phyloP scores from a whole-genome alignment of 2,329 filamentous ascomycete genomes.

The Penicillium carneum region DNA sequence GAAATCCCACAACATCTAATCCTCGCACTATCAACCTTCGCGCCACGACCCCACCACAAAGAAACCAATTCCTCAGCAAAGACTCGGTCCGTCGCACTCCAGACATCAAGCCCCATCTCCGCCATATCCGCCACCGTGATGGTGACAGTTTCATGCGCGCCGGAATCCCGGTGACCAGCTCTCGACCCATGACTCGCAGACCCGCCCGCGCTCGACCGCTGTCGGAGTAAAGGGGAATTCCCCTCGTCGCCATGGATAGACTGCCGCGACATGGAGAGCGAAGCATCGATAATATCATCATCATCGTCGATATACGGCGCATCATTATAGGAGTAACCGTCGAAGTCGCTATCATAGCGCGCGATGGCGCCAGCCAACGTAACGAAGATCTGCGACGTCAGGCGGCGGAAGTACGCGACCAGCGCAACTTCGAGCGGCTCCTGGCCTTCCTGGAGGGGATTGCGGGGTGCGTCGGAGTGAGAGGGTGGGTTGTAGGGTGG shows the following conservation, averaged over 20 bases:
- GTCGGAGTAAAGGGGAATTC: constrained; percentile 37
- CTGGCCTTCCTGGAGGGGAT: constrained; percentile 40
- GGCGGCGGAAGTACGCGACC: constrained; percentile 59
- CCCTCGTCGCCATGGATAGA: constrained; percentile 41
- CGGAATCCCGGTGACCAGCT: constrained; percentile 10
- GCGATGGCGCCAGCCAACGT: constrained; percentile 54
- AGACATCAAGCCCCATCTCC: constrained; percentile 59
- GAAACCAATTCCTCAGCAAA: constrained; percentile 57
- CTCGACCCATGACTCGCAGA: constrained; percentile 3
- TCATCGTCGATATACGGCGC: constrained; percentile 36
- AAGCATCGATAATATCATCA: constrained; percentile 32
- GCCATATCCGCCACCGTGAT: constrained; percentile 56
- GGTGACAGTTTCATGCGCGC: constrained; percentile 40
- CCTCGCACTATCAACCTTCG: constrained; percentile 52
- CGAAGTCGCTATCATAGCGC: constrained; percentile 45
- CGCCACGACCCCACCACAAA: constrained; percentile 56
- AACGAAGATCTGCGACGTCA: constrained; percentile 57
- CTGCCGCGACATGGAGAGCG: constrained; percentile 36
- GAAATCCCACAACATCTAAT: constrained; percentile 59
- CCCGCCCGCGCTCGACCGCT: constrained; percentile 23
- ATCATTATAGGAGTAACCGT: constrained; percentile 26
- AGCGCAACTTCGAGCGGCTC: constrained; percentile 56
- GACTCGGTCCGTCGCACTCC: constrained; percentile 56
- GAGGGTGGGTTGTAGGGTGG: constrained; percentile 15
- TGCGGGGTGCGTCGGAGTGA: constrained; percentile 30